phyloP scores from a whole-genome alignment of 176 grass and related monocot genomes.

The Aegilops longissima region DNA sequence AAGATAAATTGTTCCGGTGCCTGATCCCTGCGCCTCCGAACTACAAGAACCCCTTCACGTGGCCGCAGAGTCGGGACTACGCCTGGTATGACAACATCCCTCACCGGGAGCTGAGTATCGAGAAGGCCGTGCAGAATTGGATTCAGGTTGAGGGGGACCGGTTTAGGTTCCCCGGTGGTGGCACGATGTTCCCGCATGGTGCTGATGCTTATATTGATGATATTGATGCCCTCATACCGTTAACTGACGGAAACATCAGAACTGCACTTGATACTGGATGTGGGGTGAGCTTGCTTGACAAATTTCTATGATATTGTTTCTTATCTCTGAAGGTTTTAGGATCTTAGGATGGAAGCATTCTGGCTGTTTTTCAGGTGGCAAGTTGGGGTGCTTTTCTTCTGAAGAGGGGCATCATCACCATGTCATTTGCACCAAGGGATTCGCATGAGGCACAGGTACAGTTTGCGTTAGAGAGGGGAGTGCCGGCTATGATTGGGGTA shows the following conservation, averaged over 20 bases:
- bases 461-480: constrained; percentile 81
- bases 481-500: constrained; percentile 86
- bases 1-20: constrained; percentile 55
- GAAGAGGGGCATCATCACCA: constrained; percentile 71
- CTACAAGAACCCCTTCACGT: constrained; percentile 80
- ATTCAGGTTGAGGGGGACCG: constrained; percentile 73
- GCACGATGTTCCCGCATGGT: constrained; percentile 81
- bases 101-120: constrained; percentile 82
- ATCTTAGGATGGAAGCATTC: constrained; percentile 6
- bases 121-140: constrained; percentile 93
- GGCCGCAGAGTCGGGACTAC: constrained; percentile 74
- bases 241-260: constrained; percentile 67
- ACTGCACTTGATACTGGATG: constrained; percentile 88
- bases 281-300: constrained; percentile 48
- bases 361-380: constrained; percentile 53
- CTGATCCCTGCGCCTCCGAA: constrained; percentile 69
- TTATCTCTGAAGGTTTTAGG: neutral
- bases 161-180: constrained; percentile 80
- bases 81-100: constrained; percentile 96
- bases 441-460: constrained; percentile 84
- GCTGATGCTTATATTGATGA: constrained; percentile 87
- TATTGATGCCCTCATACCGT: constrained; percentile 60
- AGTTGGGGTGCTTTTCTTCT: constrained; percentile 93
- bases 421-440: constrained; percentile 94
- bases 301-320: constrained; percentile 2